Evolutionary conservation across 2,329 filamentous ascomycete species (phyloP).

Genomic region (Fusarium sacchari): DNA sequence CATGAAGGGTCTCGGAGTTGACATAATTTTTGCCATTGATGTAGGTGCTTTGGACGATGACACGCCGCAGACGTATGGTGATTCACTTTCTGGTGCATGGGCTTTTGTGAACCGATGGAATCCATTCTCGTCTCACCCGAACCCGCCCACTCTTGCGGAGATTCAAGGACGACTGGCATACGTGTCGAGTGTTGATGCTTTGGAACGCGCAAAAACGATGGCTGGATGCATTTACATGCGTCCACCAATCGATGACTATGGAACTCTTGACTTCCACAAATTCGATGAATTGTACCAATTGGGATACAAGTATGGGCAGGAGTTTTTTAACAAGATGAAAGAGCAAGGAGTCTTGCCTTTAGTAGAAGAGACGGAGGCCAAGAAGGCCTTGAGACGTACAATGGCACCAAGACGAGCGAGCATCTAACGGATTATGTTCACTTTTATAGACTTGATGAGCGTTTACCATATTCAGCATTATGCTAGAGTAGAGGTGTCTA

Average conservation of each 20-base stretch:
- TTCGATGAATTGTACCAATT: slow-evolving; percentile 97
- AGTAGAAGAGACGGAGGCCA: slow-evolving; percentile 78
- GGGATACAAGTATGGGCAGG: slow-evolving; percentile 86
- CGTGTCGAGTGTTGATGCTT: slow-evolving; percentile 91
- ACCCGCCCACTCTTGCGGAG: slow-evolving; percentile 93
- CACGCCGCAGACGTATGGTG: slow-evolving; percentile 90
- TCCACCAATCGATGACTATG: slow-evolving; percentile 91
- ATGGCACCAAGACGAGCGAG: slow-evolving; percentile 84
- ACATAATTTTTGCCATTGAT: slow-evolving; percentile 95
- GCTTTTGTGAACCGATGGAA: slow-evolving; percentile 97
- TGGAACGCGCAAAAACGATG: slow-evolving; percentile 91
- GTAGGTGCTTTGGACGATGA: slow-evolving; percentile 93
- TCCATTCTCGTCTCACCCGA: slow-evolving; percentile 86
- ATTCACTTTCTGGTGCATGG: slow-evolving; percentile 95
- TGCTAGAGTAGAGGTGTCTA: not conserved
- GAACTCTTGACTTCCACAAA: slow-evolving; percentile 94
- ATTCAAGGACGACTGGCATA: slow-evolving; percentile 96
- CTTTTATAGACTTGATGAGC: not conserved
- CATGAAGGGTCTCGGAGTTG: slow-evolving; percentile 94
- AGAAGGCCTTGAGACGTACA: slow-evolving; percentile 78
- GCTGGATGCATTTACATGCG: slow-evolving; percentile 96
- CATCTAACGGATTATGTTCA: slow-evolving; percentile 61
- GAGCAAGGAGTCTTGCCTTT: slow-evolving; percentile 80
- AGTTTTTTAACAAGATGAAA: slow-evolving; percentile 79
- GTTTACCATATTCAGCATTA: not conserved